Evolutionary conservation across 2,329 filamentous ascomycete genomes (phyloP).

Genomic region (Cordyceps farinosa): DNA sequence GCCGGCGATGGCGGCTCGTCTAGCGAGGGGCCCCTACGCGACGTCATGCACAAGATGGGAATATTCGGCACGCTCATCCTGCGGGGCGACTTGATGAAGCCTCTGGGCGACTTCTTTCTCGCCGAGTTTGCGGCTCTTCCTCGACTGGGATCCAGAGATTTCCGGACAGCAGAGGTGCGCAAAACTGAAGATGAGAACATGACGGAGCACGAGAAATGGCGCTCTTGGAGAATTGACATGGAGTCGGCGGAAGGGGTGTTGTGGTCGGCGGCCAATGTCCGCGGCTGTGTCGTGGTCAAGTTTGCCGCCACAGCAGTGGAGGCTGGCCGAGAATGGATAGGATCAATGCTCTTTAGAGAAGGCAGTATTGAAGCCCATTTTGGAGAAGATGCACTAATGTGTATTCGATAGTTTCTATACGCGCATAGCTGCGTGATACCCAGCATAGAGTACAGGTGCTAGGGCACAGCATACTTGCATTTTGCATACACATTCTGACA

Average conservation of each 20-base stretch:
- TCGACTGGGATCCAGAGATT: conserved; percentile 78
- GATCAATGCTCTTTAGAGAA: conserved; percentile 68
- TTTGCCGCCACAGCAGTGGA: conserved; percentile 82
- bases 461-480: not conserved
- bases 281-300: conserved; percentile 86
- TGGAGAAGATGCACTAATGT: conserved; percentile 77
- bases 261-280: conserved; percentile 78
- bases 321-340: conserved; percentile 75
- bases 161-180: conserved; percentile 54
- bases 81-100: conserved; percentile 65
- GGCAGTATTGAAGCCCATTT: conserved; percentile 68
- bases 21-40: conserved; percentile 41
- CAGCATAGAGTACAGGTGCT: not conserved
- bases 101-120: conserved; percentile 70
- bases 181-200: conserved; percentile 33
- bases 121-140: conserved; percentile 74
- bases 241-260: conserved; percentile 62
- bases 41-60: conserved; percentile 70
- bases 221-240: conserved; percentile 49
- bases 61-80: conserved; percentile 84
- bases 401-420: conserved; percentile 52
- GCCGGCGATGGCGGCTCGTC: conserved; percentile 48
- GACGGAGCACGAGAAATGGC: conserved; percentile 50
- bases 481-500: not conserved
- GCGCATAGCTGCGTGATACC: conserved; percentile 7